A percentile compares a stretch with the other conserved stretches of the same genome.
phyloP scores from a whole-genome alignment of 306 rosid species.

The Ormosia emarginata region DNA sequence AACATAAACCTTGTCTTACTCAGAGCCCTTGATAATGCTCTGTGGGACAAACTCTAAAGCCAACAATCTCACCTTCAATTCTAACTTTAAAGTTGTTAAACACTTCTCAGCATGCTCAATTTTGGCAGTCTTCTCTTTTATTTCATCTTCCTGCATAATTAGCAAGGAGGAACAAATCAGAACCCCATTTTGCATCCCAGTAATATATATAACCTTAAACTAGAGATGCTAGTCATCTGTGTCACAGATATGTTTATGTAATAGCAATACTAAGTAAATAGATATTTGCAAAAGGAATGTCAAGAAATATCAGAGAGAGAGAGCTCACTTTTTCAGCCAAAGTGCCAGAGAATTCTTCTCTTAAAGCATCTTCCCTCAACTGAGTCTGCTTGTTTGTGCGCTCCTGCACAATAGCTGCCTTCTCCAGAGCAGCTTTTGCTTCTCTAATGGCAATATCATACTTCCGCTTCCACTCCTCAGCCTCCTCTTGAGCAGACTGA shows the following conservation, averaged over 20 bases:
- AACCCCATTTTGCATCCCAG: neutral
- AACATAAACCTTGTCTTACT: neutral
- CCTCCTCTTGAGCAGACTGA: conserved; percentile 96
- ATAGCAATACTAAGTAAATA: neutral
- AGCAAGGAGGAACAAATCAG: conserved; percentile 27
- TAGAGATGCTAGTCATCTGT: neutral
- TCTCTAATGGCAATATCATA: conserved; percentile 79
- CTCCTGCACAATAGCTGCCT: conserved; percentile 83
- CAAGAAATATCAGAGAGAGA: neutral
- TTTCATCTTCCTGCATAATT: conserved; percentile 73
- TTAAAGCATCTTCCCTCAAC: conserved; percentile 84
- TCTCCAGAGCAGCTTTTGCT: conserved; percentile 83
- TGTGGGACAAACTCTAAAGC: neutral
- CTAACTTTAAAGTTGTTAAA: conserved; percentile 66
- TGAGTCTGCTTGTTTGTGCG: conserved; percentile 73
- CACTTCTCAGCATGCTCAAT: conserved; percentile 78
- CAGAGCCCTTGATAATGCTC: neutral
- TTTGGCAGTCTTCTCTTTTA: conserved; percentile 64
- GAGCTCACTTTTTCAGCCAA: conserved; percentile 76
- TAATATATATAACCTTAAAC: neutral
- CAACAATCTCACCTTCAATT: conserved; percentile 68
- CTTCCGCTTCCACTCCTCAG: conserved; percentile 94
- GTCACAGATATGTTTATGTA: neutral
- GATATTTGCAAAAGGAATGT: neutral
- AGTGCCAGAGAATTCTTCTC: conserved; percentile 69